Conservation (phyloP, 176 grass and related monocot genomes). For the sorghum (Sorghum bicolor) region Sorghum_bicolor_NCBIv3 NC_012870.2:71922001-71922500, state of each 20-base stretch:
- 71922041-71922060: neutral
- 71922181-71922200: neutral
- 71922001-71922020: neutral
- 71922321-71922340: conserved; percentile 20
- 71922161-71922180: conserved; percentile 13
- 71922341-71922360: conserved; percentile 18
- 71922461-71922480: conserved; percentile 25
- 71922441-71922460: conserved; percentile 14
- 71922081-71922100: neutral
- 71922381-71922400: conserved; percentile 51
- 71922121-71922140: neutral
- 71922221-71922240: conserved; percentile 10
- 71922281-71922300: conserved; percentile 21
- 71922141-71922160: neutral
- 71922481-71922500: conserved; percentile 53
- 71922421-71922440: conserved; percentile 39
- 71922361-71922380: conserved; percentile 58
- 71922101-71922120: conserved; percentile 11
- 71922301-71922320: neutral
- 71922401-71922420: conserved; percentile 48
- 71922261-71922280: neutral
- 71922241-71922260: conserved; percentile 22
- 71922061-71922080: neutral
- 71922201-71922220: neutral
- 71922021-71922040: neutral